Evolutionary conservation across 2,329 filamentous ascomycete species (phyloP).

Genomic region (Pseudovirgaria hyperparasitica): DNA sequence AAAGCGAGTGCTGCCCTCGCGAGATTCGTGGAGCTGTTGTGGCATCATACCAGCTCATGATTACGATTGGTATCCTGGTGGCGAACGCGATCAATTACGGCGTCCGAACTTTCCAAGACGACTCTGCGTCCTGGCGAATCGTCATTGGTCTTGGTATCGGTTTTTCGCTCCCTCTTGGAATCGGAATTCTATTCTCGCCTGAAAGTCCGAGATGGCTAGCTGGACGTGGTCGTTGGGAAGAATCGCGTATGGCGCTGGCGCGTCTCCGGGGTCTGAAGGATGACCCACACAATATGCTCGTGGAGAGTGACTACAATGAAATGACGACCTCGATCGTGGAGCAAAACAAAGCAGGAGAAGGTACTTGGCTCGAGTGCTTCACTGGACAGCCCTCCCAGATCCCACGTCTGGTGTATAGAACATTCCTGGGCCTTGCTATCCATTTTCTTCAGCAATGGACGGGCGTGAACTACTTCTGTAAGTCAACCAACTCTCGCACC

Average conservation of each 20-base stretch:
- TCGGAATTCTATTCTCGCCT: slow-evolving; percentile 18
- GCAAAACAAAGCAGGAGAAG: slow-evolving; percentile 15
- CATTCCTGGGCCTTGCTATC: slow-evolving; percentile 15
- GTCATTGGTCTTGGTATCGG: slow-evolving; percentile 20
- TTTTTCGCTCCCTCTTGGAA: slow-evolving; percentile 17
- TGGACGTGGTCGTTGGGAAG: slow-evolving; percentile 33
- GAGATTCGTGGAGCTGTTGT: slow-evolving; percentile 53
- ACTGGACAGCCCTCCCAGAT: slow-evolving; percentile 23
- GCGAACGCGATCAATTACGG: slow-evolving; percentile 25
- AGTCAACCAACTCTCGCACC: slow-evolving; percentile 12
- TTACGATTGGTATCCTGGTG: slow-evolving; percentile 29
- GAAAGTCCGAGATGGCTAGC: slow-evolving; percentile 33
- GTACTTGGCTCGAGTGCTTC: slow-evolving; percentile 18
- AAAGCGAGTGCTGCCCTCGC: slow-evolving; percentile 49
- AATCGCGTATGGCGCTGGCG: slow-evolving; percentile 38
- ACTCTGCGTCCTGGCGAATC: slow-evolving; percentile 22
- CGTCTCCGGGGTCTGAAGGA: slow-evolving; percentile 40
- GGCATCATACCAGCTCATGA: slow-evolving; percentile 33
- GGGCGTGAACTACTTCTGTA: slow-evolving; percentile 41
- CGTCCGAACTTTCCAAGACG: slow-evolving; percentile 27
- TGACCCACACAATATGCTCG: slow-evolving; percentile 30
- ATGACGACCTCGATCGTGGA: slow-evolving; percentile 18
- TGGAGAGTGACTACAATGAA: slow-evolving; percentile 40
- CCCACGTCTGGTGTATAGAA: slow-evolving; percentile 23
- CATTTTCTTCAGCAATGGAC: slow-evolving; percentile 23